Conservation (phyloP, 768 basidiomycete genomes). For the Asterophora lycoperdoides region DNA sequence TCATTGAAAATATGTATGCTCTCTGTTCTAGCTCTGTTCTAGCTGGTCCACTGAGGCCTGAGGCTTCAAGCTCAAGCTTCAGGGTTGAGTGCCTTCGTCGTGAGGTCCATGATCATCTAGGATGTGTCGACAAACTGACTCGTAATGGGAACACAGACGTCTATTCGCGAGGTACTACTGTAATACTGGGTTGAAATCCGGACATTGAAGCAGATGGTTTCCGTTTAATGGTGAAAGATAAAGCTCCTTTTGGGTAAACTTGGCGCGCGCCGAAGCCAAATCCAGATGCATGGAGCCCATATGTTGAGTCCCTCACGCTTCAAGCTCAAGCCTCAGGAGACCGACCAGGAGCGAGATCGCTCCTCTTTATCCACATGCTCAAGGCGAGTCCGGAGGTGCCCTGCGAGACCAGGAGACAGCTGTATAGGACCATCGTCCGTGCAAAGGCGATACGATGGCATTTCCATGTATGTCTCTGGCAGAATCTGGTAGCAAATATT, state of each 20-base stretch:
- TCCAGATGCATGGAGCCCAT: too few species aligned
- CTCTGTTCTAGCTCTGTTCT: too few species aligned
- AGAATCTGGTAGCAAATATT: slow-evolving; percentile 41
- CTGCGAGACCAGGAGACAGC: slow-evolving; percentile 63
- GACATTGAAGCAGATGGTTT: too few species aligned
- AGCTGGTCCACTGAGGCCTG: too few species aligned
- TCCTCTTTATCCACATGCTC: slow-evolving; percentile 30
- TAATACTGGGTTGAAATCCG: too few species aligned
- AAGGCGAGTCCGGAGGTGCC: slow-evolving; percentile 40
- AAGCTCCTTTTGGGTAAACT: neutral
- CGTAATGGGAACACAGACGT: too few species aligned
- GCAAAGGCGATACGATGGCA: slow-evolving; percentile 81
- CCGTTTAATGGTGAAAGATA: too few species aligned
- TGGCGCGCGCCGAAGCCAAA: neutral
- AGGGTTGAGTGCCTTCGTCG: too few species aligned
- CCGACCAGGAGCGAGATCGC: slow-evolving; percentile 7
- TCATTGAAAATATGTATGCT: neutral
- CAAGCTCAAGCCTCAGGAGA: neutral
- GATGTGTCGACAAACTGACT: too few species aligned
- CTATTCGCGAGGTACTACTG: too few species aligned
- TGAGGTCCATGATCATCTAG: too few species aligned
- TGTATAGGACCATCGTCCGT: slow-evolving; percentile 68
- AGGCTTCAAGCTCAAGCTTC: too few species aligned
- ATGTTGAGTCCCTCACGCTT: neutral
- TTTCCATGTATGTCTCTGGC: slow-evolving; percentile 72